These are phyloP conservation scores for Hymenoscyphus fructigenus DNA, from an alignment of 2,329 filamentous ascomycete genomes.

Conservation along the genomic window DNA sequence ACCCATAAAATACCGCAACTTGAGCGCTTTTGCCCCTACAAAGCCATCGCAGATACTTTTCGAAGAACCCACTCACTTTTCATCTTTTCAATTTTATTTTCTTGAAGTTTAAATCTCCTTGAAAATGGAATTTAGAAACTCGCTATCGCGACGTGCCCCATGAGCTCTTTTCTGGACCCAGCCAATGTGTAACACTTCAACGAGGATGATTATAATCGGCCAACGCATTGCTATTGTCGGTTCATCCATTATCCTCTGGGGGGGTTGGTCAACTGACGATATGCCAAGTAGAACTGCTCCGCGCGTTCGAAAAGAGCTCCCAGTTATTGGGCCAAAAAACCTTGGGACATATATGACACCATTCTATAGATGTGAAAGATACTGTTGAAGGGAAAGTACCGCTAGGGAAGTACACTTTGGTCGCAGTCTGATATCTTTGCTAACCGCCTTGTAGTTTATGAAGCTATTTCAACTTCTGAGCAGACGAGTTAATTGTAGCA, in stretches of 20 bases:
- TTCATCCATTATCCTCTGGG: not conserved
- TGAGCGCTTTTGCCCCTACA: conserved; percentile 1
- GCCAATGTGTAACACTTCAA: not conserved
- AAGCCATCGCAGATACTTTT: not conserved
- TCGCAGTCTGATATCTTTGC: too few relatives aligned
- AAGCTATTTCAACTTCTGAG: too few relatives aligned
- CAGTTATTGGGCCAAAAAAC: not conserved
- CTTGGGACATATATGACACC: not conserved
- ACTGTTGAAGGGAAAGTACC: not conserved
- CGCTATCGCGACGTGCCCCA: not conserved
- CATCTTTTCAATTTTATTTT: not conserved
- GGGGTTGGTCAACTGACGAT: not conserved
- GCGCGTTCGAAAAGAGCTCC: not conserved
- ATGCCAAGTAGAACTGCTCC: not conserved
- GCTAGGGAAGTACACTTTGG: too few relatives aligned
- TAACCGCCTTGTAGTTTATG: too few relatives aligned
- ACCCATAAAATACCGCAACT: not conserved
- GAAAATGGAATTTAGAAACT: not conserved
- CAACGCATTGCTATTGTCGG: not conserved
- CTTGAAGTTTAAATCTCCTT: not conserved
- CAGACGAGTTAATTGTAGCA: too few relatives aligned
- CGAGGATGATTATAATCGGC: not conserved
- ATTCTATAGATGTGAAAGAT: too few relatives aligned
- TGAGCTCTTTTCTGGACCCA: not conserved
- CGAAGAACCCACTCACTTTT: not conserved